Evolutionary conservation across 2,329 filamentous ascomycete genomes (phyloP), one percentile per base, ranked within the genome.

Genomic region (Arthrobotrys iridis): DNA sequence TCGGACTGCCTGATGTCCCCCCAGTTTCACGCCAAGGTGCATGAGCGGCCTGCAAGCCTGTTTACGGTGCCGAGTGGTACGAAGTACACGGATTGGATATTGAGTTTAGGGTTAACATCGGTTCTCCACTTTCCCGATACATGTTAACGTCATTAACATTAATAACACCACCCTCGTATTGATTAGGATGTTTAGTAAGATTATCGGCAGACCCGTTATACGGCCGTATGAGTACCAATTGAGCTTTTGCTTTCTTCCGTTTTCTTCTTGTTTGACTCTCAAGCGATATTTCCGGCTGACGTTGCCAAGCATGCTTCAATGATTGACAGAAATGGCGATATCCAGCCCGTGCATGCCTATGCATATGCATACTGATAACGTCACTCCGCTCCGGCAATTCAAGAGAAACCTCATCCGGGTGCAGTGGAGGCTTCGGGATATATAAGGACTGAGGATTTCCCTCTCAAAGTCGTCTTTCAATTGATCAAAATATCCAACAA

Each of bases 401-500:
- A 10, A 22, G 10, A 13, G 24, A 20, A 28, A 30, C 37, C 24
- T 41, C 55, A 60, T 41, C 22, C 13, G 18, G 33, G 46, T n/a
- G 28, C 30, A 35, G 37, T 24, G 6, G 3, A 26, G 10, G 6
- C 18, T n/a, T 6, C 10, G 28, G 6, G 15, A n/a, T 62, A n/a
- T 62, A 62, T 62, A 62, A 45, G 35, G 15, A 2, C 37, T 35
- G 35, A n/a, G 1, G 15, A n/a, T 1, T 10, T 22, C 22, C 35
- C 26, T 15, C 46, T 7, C 2, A 20, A 33, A 26, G 11, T 37
- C 18, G 13, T 20, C 35, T 22, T 37, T n/a, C 33, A 37, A n/a
- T n/a, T n/a, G n/a, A 41, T 35, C 48, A 45, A 26, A 66, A 66
- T 40, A 46, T 67, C 40, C 41, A 59, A 48, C 63, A 24, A 33